Base-by-base conservation (phyloP, 306 rosid genomes). In the Gynostemma pentaphyllum region DNA sequence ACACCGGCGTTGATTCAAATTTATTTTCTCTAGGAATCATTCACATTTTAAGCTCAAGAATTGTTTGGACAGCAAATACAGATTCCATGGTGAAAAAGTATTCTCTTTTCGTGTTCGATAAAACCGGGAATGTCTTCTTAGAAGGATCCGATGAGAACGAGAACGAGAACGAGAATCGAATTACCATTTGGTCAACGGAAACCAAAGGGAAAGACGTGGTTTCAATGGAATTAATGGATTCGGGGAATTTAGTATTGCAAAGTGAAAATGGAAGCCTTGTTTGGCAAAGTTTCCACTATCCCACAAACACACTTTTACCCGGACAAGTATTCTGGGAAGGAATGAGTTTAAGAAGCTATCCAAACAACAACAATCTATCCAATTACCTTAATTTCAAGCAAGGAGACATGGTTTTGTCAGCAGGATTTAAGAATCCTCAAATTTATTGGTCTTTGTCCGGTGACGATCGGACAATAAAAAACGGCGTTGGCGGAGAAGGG, bases 281-380 rank as follows among this genome's bases (percentile, higher is more conserved):
- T 64, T 84, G 85, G 87, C 83, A 84, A 71, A 81, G 87, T 70
- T 85, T 77, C 68, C 70, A 69, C 52, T 70, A 72, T 55, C 90
- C 90, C 11, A 74, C 84, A 1, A 72, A 81, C 51, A 84, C 90
- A 36, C 82, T 84, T 70, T 69, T 84, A 62, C 79, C 82, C 1
- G 78, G 32, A 22, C 87, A 84, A 54, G 65, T 68, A 5, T 81
- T 84, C 61, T 56, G 60, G 45, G 72, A 71, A 67, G 86, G 90
- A 68, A 71, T 78, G 86, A 39, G n/a, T 3, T 77, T 84, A 7
- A 40, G 52, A 51, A 76, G 86, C 54, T 80, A 70, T 14, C 75
- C 68, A 39, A 68, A 52, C 11, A 5, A 49, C 8, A 76, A 68
- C 8, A 68, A 72, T 26, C 49, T 78, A 68, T 62, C 74, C 42